Percentiles rank a stretch among this genome's conserved stretches.
These are phyloP conservation scores for Nepenthes mirabilis DNA, from an alignment of 148 eudicot genomes.

Conservation along the genomic window DNA sequence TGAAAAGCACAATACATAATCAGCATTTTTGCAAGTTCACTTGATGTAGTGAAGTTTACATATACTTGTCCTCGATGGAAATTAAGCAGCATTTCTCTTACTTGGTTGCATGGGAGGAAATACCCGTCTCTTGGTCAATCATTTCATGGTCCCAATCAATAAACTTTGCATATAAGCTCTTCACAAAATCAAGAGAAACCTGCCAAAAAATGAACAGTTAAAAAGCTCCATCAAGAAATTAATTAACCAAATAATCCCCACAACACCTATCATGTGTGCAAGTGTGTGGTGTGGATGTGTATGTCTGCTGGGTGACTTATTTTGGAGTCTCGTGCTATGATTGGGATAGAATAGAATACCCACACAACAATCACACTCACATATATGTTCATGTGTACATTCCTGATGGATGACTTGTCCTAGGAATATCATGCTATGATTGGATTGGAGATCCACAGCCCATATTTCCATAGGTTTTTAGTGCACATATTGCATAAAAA, in stretches of 20 bases:
- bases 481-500: too few relatives aligned
- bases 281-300: too few relatives aligned
- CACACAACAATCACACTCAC: too few relatives aligned
- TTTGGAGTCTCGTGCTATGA: too few relatives aligned
- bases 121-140: constrained; percentile 77
- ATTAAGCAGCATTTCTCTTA: constrained; percentile 22
- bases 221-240: neutral
- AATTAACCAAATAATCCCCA: neutral
- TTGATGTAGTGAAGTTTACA: neutral
- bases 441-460: too few relatives aligned
- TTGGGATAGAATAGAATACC: too few relatives aligned
- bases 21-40: constrained; percentile 1
- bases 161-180: constrained; percentile 93
- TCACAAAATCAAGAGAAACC: constrained; percentile 98
- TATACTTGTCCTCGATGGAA: neutral
- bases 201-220: constrained; percentile 16
- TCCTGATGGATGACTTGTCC: too few relatives aligned
- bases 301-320: too few relatives aligned
- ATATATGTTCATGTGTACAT: too few relatives aligned
- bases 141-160: constrained; percentile 95
- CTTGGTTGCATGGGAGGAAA: constrained; percentile 79
- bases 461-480: too few relatives aligned
- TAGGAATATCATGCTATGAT: too few relatives aligned
- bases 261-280: too few relatives aligned
- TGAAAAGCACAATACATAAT: constrained; percentile 36